Evolutionary conservation across 345 rosid species (phyloP), one percentile per base, ranked within the genome.

Genomic region (Brassica juncea): DNA sequence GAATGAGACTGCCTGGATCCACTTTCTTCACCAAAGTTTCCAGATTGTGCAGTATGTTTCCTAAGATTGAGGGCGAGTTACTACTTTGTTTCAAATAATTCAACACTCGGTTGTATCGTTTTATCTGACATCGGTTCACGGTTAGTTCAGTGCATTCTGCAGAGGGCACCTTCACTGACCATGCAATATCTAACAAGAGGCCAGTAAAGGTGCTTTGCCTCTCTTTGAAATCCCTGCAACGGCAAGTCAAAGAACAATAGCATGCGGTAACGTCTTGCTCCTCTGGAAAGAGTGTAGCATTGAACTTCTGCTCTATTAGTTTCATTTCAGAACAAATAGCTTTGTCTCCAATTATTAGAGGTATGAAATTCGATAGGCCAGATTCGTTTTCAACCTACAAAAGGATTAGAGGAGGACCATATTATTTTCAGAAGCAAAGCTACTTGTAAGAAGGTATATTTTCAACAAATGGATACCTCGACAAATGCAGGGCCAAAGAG

Each of bases 401-500:
- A 78, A 73, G 58, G 55, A 70, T 55, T 39, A 66, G 62, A 64
- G 60, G 54, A 61, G 28, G 55, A 37, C 63, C 23, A 9, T n/a
- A 39, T 70, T 65, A 70, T 77, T 74, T 1, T 27, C 31, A 70
- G 47, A 57, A 21, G 28, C 61, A 32, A 15, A 66, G 25, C 70
- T 28, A 61, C 30, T 16, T 15, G 14, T 31, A 55, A 28, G 62
- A 39, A 64, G 37, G 63, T 16, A 44, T n/a, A 75, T 76, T 71
- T 6, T 49, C 5, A 19, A 42, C 58, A 15, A 71, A 37, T 27
- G 52, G 66, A 11, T 77, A 91, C 99, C 93, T 95, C 99, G 70
- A 93, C 82, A 88, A 95, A 95, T 65, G 96, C 98, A 76, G 99
- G 99, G 83, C 99, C 99, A 82, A 83, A 83, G 62, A 81, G 79